Conservation (phyloP, 2,329 filamentous ascomycete species). For the Mariannaea sp. region DNA sequence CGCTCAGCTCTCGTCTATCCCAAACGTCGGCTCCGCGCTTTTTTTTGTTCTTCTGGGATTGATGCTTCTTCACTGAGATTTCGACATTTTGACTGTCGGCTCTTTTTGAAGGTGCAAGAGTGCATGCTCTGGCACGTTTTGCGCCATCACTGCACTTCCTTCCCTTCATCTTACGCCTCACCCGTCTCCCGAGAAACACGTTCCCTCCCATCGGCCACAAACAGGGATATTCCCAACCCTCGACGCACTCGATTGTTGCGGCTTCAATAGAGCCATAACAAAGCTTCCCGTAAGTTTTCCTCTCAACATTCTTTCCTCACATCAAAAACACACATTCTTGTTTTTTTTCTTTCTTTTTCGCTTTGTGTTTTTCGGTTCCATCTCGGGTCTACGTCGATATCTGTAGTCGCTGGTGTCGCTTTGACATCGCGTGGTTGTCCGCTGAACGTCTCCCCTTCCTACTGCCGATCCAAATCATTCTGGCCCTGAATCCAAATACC, state of each 20-base stretch:
- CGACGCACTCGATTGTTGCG: slow-evolving; percentile 29
- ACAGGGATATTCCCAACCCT: slow-evolving; percentile 36
- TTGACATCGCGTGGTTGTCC: slow-evolving; percentile 19
- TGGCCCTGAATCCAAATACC: slow-evolving; percentile 17
- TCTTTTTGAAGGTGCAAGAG: slow-evolving; percentile 13
- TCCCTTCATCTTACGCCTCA: slow-evolving; percentile 8
- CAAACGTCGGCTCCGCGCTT: slow-evolving; percentile 33
- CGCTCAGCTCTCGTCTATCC: slow-evolving; percentile 29
- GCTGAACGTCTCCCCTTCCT: slow-evolving; percentile 16
- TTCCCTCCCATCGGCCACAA: slow-evolving; percentile 19
- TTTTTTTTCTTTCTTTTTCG: slow-evolving; percentile 8
- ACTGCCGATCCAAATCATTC: slow-evolving; percentile 27
- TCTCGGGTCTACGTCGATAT: no score
- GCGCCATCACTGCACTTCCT: slow-evolving; percentile 18
- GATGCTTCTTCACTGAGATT: slow-evolving; percentile 30
- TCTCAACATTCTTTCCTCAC: slow-evolving; percentile 14
- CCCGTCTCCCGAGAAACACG: slow-evolving; percentile 36
- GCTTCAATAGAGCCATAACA: slow-evolving; percentile 36
- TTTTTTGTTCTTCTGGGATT: slow-evolving; percentile 25
- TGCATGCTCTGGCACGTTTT: slow-evolving; percentile 7
- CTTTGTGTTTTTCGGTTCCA: no score
- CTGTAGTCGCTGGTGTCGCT: slow-evolving; percentile 19
- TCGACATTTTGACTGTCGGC: slow-evolving; percentile 24
- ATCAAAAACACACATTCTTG: slow-evolving; percentile 11
- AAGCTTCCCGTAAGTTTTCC: slow-evolving; percentile 32